Base-by-base conservation (phyloP, 495 filamentous ascomycete species). In the Lentithecium fluviatile region DNA sequence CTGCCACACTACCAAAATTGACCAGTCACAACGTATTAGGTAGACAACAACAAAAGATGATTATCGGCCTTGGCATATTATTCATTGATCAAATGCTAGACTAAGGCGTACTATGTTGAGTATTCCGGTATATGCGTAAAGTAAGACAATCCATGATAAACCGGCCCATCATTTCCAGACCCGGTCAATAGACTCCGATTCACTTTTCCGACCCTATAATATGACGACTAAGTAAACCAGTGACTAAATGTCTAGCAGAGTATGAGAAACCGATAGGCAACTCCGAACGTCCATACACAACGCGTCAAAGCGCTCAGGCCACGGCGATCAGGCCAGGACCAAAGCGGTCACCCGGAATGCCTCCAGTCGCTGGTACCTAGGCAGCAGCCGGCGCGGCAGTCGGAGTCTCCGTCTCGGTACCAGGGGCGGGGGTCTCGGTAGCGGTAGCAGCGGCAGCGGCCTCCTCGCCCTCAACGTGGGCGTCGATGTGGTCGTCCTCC, bases 401-500 rank as follows among this genome's bases (percentile, higher is more conserved):
- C 10, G 60, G 51, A 45, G 46, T 49, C 26, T 67, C 71, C 19
- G 71, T 68, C n/a, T 62, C 59, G 51, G 53, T 20, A 13, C 5
- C 40, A n/a, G n/a, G n/a, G 5, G 4, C 56, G 19, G 65, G 61
- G 32, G 26, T 63, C 19, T 56, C 52, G 38, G 56, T 20, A 45
- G 64, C 58, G 24, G 65, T 59, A 26, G 37, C 49, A 45, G 48
- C 46, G 29, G 48, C 61, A n/a, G 65, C 49, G 12, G 48, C 40
- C 26, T 69, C 69, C 10, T 67, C 58, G 13, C 60, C 71, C 46
- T 72, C 70, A 26, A 32, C 32, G 38, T 62, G 55, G 24, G 62
- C 69, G 29, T 70, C 69, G 26, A 67, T 67, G 73, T 90, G 86
- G 65, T 94, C 88, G 57, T 97, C 94, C 70, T 96, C 93, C 85